Base-by-base conservation (phyloP, 768 basidiomycete genomes). In the Leucosporidium creatinivorum region DNA sequence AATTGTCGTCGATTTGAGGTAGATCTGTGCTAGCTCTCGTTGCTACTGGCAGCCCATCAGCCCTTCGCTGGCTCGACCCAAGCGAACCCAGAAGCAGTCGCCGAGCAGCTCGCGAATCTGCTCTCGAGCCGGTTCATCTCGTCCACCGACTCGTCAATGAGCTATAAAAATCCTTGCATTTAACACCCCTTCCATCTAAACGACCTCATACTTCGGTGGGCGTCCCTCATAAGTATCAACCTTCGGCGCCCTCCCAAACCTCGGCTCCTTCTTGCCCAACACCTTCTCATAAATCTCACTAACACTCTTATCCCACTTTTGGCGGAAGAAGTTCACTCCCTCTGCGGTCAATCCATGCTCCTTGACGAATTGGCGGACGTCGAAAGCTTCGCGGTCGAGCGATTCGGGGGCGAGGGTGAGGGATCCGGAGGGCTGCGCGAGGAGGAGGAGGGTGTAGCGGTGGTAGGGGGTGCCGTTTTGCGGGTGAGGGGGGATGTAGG, bases 401-500 rank as follows among this genome's bases (percentile, higher is more conserved):
- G 65, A 54, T 21, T 49, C 30, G 4, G 50, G 25, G 21, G 23
- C 21, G 36, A 69, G 63, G 1, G 12, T 6, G 23, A 61, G 31
- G 21, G 56, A 21, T 9, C 13, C 3, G 56, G 25, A 25, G 31
- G 84, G 81, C 73, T 94, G 91, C 15, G 85, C 86, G 57, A 93
- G 82, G 33, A 94, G 80, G 33, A 94, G 80, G 54, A 87, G 73
- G 13, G 85, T 84, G 77, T 94, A 96, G 69, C 94, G 91, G 79
- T 99, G 94, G 79, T 90, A 92, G 0, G 85, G 85, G 17, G 92
- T 88, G 59, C 93, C 92, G 48, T 84, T 84, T 76, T 91, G 89
- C 4, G 94, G 94, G 72, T 96, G 92, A 6, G 93, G 96, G 8
- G 94, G 89, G 70, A 93, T 81, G 78, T 93, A 97, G 30, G 80